Conservation (phyloP, 257 asterid species). For the Paulownia fortunei region DNA sequence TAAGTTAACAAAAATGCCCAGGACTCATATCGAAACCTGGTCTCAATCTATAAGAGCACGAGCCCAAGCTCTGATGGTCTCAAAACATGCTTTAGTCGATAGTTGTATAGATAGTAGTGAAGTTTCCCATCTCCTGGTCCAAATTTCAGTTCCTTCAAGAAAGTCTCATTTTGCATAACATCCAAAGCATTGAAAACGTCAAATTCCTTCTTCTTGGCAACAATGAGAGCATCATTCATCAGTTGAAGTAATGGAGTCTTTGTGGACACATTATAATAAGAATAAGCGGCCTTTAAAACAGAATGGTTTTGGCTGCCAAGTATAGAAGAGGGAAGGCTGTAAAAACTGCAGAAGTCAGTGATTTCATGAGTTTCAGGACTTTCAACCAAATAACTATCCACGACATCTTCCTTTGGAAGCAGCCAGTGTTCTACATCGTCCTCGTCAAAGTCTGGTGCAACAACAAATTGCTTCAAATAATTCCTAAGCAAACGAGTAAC, state of each 20-base stretch:
- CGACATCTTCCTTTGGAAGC: constrained; percentile 67
- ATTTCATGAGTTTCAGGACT: constrained; percentile 73
- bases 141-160: constrained; percentile 83
- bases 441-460: constrained; percentile 74
- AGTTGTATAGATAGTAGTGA: constrained; percentile 75
- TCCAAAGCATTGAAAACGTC: constrained; percentile 85
- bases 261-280: constrained; percentile 67
- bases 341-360: constrained; percentile 82
- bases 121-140: constrained; percentile 93
- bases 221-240: constrained; percentile 80
- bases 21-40: neutral
- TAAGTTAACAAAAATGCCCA: constrained; percentile 32
- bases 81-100: constrained; percentile 59
- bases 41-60: constrained; percentile 59
- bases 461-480: constrained; percentile 61
- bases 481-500: constrained; percentile 74
- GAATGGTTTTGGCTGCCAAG: constrained; percentile 72
- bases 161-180: constrained; percentile 75
- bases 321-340: constrained; percentile 80
- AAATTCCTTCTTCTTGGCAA: constrained; percentile 75
- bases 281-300: constrained; percentile 70
- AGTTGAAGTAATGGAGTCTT: constrained; percentile 75
- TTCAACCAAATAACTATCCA: constrained; percentile 79
- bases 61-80: constrained; percentile 76
- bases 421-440: constrained; percentile 85